A percentile compares a stretch with the other conserved stretches of the same genome.
These are phyloP conservation scores for Drosera spatulata DNA, from an alignment of 179 eudicot genomes.

Conservation along the genomic window DNA sequence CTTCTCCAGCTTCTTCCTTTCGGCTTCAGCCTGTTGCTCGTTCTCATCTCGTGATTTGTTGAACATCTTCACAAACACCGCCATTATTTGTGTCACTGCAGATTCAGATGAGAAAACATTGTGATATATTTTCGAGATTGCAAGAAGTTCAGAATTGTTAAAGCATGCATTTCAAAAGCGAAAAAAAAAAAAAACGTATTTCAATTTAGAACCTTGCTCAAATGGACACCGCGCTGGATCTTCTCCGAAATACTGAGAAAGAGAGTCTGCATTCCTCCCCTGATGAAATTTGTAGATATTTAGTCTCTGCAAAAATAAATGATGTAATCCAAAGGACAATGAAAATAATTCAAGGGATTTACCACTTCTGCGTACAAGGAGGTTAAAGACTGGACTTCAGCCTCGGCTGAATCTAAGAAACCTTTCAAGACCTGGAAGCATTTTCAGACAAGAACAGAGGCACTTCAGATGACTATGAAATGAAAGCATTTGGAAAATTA, in stretches of 20 bases:
- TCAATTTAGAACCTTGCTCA: slow-evolving; percentile 66
- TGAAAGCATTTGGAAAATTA: no score
- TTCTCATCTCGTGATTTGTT: slow-evolving; percentile 87
- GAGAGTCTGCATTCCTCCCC: slow-evolving; percentile 97
- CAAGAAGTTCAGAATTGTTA: no score
- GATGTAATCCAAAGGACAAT: background rate
- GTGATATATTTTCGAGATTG: background rate
- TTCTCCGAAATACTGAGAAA: slow-evolving; percentile 93
- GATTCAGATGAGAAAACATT: slow-evolving; percentile 2
- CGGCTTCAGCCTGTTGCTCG: slow-evolving; percentile 73
- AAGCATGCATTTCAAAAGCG: no score
- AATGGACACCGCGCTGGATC: slow-evolving; percentile 97
- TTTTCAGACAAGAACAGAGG: no score
- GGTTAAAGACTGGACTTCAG: slow-evolving; percentile 90
- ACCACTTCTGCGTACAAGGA: slow-evolving; percentile 96
- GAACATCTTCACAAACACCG: slow-evolving; percentile 71
- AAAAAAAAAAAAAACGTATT: no score
- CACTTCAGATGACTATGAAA: no score
- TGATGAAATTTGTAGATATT: slow-evolving; percentile 16
- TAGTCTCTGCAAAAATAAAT: slow-evolving; percentile 1
- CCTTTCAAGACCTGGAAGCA: slow-evolving; percentile 60
- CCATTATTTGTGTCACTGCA: slow-evolving; percentile 83
- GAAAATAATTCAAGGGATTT: slow-evolving; percentile 14
- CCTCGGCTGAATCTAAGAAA: slow-evolving; percentile 92
- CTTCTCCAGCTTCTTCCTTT: slow-evolving; percentile 86